Evolutionary conservation across 305 asterid genomes (phyloP).

Genomic region (Plantago lanceolata): DNA sequence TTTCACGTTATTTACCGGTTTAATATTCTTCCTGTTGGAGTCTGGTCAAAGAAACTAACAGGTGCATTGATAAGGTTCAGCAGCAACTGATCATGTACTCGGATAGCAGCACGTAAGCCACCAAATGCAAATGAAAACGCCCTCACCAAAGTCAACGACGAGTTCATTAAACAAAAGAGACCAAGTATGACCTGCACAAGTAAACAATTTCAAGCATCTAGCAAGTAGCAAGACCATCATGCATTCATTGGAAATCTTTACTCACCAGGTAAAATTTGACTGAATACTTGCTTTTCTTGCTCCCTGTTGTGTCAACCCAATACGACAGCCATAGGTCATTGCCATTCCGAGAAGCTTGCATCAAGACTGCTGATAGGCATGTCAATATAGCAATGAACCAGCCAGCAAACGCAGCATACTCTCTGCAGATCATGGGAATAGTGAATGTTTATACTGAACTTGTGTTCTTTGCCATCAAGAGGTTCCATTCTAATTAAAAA

Average conservation of each 20-base stretch:
- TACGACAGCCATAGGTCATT: slow-evolving; percentile 92
- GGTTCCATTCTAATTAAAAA: not conserved
- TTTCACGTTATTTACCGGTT: slow-evolving; percentile 59
- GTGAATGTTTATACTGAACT: slow-evolving; percentile 15
- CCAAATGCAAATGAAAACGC: slow-evolving; percentile 93
- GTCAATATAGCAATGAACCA: slow-evolving; percentile 59
- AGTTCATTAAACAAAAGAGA: slow-evolving; percentile 69
- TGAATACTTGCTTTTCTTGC: slow-evolving; percentile 46
- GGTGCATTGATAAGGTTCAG: slow-evolving; percentile 64
- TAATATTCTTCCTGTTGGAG: slow-evolving; percentile 89
- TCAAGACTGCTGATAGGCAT: slow-evolving; percentile 72
- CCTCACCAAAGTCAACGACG: slow-evolving; percentile 73
- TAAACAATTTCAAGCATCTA: slow-evolving; percentile 1
- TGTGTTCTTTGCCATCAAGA: not conserved
- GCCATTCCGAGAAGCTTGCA: slow-evolving; percentile 99
- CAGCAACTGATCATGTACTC: slow-evolving; percentile 61
- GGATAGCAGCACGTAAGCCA: slow-evolving; percentile 80
- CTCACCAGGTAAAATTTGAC: slow-evolving; percentile 78
- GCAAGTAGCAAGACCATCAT: not conserved
- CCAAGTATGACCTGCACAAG: slow-evolving; percentile 61
- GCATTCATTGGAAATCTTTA: slow-evolving; percentile 14
- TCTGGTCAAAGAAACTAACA: slow-evolving; percentile 78
- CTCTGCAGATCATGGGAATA: slow-evolving; percentile 42
- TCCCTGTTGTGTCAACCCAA: slow-evolving; percentile 87
- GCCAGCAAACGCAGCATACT: slow-evolving; percentile 85